Evolutionary conservation across 331 rosid genomes (phyloP).

Genomic region (Quercus tomentella): DNA sequence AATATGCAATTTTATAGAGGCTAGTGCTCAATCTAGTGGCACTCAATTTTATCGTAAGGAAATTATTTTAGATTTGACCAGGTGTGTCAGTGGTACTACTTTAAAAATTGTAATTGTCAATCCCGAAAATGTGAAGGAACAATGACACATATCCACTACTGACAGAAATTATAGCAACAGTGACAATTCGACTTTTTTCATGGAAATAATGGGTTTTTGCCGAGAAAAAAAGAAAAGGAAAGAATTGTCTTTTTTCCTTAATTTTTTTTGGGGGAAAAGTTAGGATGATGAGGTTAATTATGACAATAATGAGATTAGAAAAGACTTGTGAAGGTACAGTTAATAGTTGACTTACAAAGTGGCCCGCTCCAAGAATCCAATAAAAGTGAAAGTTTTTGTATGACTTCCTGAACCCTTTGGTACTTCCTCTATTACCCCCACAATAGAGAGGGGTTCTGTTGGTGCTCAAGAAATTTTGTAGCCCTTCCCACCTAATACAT

Average conservation of each 20-base stretch:
- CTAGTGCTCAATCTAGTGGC: too few species aligned
- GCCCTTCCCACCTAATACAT: conserved; percentile 70
- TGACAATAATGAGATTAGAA: not conserved
- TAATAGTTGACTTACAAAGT: conserved; percentile 64
- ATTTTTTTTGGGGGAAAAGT: not conserved
- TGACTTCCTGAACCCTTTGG: conserved; percentile 66
- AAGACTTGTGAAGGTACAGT: not conserved
- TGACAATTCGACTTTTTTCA: not conserved
- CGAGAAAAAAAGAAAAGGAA: too few species aligned
- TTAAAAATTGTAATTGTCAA: too few species aligned
- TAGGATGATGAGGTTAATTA: not conserved
- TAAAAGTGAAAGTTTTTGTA: conserved; percentile 68
- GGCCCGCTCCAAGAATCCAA: conserved; percentile 99
- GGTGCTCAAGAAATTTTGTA: conserved; percentile 39
- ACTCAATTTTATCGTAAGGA: too few species aligned
- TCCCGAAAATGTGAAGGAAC: too few species aligned
- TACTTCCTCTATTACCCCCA: conserved; percentile 26
- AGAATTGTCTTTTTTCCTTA: not conserved
- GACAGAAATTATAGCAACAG: not conserved
- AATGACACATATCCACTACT: not conserved
- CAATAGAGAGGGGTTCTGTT: conserved; percentile 62
- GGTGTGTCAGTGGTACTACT: too few species aligned
- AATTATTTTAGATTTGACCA: too few species aligned
- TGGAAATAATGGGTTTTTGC: not conserved
- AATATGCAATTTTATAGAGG: too few species aligned